A percentile compares a stretch with the other conserved stretches of the same genome.
These are phyloP conservation scores for Zancudomyces culisetae DNA, from an alignment of 371 early-diverging fungal species.

Conservation along the genomic window DNA sequence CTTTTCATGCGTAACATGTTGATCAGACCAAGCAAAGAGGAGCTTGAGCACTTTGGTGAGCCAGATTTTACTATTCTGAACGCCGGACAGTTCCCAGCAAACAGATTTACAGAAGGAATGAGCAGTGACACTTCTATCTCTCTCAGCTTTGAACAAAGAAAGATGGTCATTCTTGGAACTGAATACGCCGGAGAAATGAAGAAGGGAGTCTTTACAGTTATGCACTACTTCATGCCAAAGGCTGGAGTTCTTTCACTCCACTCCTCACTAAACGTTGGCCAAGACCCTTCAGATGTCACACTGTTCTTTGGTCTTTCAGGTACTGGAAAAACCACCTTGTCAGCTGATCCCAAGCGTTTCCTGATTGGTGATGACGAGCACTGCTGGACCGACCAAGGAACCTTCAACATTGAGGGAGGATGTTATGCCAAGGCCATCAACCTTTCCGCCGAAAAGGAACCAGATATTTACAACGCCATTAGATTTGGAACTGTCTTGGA, in stretches of 20 bases:
- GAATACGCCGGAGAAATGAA: conserved; percentile 98
- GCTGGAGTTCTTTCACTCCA: conserved; percentile 89
- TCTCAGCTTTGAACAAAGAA: conserved; percentile 61
- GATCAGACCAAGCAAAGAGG: conserved; percentile 81
- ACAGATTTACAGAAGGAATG: conserved; percentile 91
- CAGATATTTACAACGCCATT: conserved; percentile 93
- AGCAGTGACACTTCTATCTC: conserved; percentile 82
- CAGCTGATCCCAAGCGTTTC: conserved; percentile 80
- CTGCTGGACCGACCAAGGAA: conserved; percentile 89
- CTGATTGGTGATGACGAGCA: conserved; percentile 98
- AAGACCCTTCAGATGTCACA: conserved; percentile 56
- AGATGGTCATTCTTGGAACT: conserved; percentile 88
- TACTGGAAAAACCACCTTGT: conserved; percentile 94
- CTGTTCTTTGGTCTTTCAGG: conserved; percentile 96
- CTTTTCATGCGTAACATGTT: conserved; percentile 96
- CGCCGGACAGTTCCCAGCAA: conserved; percentile 90
- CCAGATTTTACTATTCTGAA: conserved; percentile 95
- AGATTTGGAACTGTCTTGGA: conserved; percentile 87
- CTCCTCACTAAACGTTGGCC: conserved; percentile 87
- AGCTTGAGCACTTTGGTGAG: conserved; percentile 71
- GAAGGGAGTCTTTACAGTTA: conserved; percentile 93
- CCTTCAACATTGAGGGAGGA: conserved; percentile 97
- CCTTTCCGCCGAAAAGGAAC: conserved; percentile 87
- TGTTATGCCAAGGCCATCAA: conserved; percentile 96
- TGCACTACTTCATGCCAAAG: conserved; percentile 97